These are phyloP conservation scores for Vanrija humicola DNA, from an alignment of 1,284 basidiomycete genomes.

Conservation along the genomic window DNA sequence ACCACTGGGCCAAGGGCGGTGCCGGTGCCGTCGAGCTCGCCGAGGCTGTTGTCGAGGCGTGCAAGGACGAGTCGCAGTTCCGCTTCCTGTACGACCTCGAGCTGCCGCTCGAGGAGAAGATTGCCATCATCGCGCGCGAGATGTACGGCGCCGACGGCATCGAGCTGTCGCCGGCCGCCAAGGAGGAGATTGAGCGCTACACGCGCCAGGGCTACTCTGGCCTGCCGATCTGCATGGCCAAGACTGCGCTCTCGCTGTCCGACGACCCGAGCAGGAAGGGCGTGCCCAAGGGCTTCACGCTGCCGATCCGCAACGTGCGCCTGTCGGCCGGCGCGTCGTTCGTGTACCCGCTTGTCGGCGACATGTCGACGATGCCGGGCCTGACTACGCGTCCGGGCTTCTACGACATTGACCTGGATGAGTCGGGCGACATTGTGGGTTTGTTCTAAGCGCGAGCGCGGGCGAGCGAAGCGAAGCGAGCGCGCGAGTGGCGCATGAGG, in stretches of 20 bases:
- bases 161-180: conserved; percentile 74
- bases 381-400: conserved; percentile 85
- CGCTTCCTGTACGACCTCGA: conserved; percentile 86
- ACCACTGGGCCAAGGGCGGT: conserved; percentile 95
- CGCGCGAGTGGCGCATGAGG: too few species aligned
- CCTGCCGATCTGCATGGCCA: conserved; percentile 86
- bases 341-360: conserved; percentile 88
- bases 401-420: conserved; percentile 51
- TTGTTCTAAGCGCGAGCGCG: conserved; percentile 36
- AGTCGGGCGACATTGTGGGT: conserved; percentile 48
- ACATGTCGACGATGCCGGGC: conserved; percentile 98
- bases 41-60: conserved; percentile 76
- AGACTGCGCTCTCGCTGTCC: conserved; percentile 95
- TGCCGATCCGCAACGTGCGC: conserved; percentile 86
- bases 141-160: conserved; percentile 91
- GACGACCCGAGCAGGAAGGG: conserved; percentile 89
- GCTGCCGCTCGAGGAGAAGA: conserved; percentile 80
- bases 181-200: conserved; percentile 85
- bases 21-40: conserved; percentile 81
- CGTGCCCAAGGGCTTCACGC: conserved; percentile 83
- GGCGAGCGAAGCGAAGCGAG: too few species aligned
- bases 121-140: conserved; percentile 76
- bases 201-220: conserved; percentile 63
- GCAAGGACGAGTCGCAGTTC: conserved; percentile 78
- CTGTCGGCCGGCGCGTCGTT: conserved; percentile 92